Evolutionary conservation across 139 green algal genomes (phyloP), one percentile per base, ranked within the genome.

Genomic region (Pleodorina starrii): DNA sequence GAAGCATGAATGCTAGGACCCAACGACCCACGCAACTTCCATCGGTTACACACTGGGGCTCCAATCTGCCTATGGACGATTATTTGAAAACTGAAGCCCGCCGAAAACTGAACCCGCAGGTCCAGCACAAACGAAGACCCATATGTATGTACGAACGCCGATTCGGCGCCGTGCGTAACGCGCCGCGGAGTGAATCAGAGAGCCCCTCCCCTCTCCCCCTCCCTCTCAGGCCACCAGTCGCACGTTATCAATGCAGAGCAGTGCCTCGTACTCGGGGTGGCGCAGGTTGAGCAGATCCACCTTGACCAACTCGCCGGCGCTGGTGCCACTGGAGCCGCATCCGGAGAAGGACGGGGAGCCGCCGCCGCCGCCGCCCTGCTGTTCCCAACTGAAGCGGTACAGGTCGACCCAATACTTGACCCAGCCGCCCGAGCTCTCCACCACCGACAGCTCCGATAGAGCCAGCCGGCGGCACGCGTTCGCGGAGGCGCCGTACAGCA

Each of bases 371-470:
- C 63, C 29, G 25, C 27, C 63, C 5, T 32, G 63, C 63, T 73
- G 63, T 73, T 19, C 29, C 63, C 63, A 76, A 10, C 68, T 46
- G 36, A 76, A 76, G 35, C 16, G 35, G 68, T 76, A 27, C 5
- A 76, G 68, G 35, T 44, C 35, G 36, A 76, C 68, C 68, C 68
- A 76, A 32, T 48, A 76, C 68, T 76, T 76, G 68, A 46, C 36
- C 68, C 68, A 76, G 35, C 68, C 68, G 16, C 32, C 36, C 32
- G 12, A 27, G 36, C 35, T 76, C 35, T 76, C 35, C 11, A 32
- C 68, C 16, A 46, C 25, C 32, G 68, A 76, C 16, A 76, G 35
- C 32, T n/a, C 46, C 2, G 32, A 48, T n/a, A 76, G 68, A 17
- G 68, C 32, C 17, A 76, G 1, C 16, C 14, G 68, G 36, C 68